Conservation (phyloP, 2,329 filamentous ascomycete genomes). For the Colletotrichum musicola region DNA sequence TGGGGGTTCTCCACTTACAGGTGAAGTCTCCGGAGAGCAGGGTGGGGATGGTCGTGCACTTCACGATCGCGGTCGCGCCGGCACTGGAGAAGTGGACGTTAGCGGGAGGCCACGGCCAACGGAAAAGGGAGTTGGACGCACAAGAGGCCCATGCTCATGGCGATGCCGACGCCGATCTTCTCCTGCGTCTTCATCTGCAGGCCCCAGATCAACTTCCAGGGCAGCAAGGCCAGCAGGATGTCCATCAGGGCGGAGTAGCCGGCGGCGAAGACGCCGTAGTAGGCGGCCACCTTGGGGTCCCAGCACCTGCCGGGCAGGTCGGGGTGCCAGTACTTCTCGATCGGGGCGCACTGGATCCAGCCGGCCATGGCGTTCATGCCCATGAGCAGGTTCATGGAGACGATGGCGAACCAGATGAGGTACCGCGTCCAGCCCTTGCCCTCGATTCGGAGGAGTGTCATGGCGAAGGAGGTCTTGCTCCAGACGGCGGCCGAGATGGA, state of each 20-base stretch:
- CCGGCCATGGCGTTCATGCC: slow-evolving; percentile 39
- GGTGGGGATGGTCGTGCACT: slow-evolving; percentile 33
- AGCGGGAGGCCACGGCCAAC: neutral
- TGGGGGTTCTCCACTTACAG: slow-evolving; percentile 4
- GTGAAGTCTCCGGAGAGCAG: slow-evolving; percentile 32
- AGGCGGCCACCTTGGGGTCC: slow-evolving; percentile 28
- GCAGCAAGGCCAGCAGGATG: slow-evolving; percentile 32
- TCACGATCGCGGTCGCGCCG: slow-evolving; percentile 39
- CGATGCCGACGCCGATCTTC: slow-evolving; percentile 35
- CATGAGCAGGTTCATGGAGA: slow-evolving; percentile 48
- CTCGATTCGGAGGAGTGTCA: slow-evolving; percentile 51
- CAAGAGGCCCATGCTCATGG: slow-evolving; percentile 39
- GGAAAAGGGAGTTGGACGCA: slow-evolving; percentile 3
- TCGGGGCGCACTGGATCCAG: slow-evolving; percentile 40
- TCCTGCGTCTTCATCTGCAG: slow-evolving; percentile 37
- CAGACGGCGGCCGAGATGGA: slow-evolving; percentile 51
- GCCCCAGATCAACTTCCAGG: slow-evolving; percentile 38
- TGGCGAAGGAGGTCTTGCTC: slow-evolving; percentile 54
- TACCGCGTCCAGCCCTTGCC: slow-evolving; percentile 43
- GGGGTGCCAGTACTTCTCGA: slow-evolving; percentile 27
- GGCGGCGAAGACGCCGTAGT: slow-evolving; percentile 39
- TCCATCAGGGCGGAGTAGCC: slow-evolving; percentile 36
- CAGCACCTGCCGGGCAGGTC: slow-evolving; percentile 30
- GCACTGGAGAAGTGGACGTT: slow-evolving; percentile 29
- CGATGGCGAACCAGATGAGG: slow-evolving; percentile 49